Base-by-base conservation (phyloP, 108 stramenopile genomes). In the Skeletonema grethae region DNA sequence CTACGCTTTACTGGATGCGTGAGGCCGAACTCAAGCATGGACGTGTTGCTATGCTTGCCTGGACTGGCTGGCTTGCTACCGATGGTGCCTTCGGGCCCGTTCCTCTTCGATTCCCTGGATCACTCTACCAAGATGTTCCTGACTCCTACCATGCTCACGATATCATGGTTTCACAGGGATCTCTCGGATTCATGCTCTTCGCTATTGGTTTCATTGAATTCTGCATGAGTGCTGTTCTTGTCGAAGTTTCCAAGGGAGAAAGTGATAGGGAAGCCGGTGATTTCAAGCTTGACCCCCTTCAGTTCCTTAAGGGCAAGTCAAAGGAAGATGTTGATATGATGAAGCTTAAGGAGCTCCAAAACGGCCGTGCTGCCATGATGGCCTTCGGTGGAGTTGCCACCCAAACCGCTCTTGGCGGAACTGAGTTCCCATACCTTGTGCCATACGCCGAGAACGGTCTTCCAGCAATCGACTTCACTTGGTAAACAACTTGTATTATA, bases 311-410 rank as follows among this genome's bases (percentile, higher is more conserved):
- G 88, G 90, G 86, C 58, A 95, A 95, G 85, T 75, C 66, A 61
- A 75, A 77, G 39, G 92, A 70, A 6, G 92, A 96, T 65, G 67
- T 85, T 63, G 76, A 90, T 57, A 64, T 62, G 67, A 91, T 92
- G 88, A 87, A 95, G 89, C 87, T 88, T 57, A 81, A 85, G 82
- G 97, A 98, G 76, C 80, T 97, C 70, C 84, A 86, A 76, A 97
- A 98, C 73, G 95, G 96, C 73, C 94, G 97, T 69, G 87, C 97
- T 72, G 97, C 96, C 36, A 98, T 98, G 97, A 78, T 97, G 72
- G 97, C 97, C 53, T 97, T 97, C 82, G 83, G 87, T 59, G 97
- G 94, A 61, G 92, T 98, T 70, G 90, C 85, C 58, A 98, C 97
- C 69, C 96, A 97, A 84, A 77, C 92, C 63, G 84, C 95, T 65